Base-by-base conservation (phyloP, 2,329 filamentous ascomycete species). In the Acephala macrosclerotiorum region DNA sequence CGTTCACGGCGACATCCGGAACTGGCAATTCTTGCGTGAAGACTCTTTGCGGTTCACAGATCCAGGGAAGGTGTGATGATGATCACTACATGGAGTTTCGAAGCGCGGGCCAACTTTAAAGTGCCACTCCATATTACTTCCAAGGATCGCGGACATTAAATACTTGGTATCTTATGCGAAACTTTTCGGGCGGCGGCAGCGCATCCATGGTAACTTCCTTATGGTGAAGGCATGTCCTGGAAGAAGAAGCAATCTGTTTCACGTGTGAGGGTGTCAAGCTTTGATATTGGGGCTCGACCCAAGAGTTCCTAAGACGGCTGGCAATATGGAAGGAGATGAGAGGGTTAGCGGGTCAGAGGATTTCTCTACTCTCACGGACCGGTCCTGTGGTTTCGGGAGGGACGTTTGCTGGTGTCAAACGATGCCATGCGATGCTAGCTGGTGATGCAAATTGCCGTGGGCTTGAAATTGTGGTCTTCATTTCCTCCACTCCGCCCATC, bases 371-470 rank as follows among this genome's bases (percentile, higher is more conserved):
- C 25, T 36, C 14, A 33, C 25, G 12, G 9, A 55, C 51, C n/a
- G 35, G 8, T 57, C 33, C 55, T 40, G 16, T 20, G 33, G 33
- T 20, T 11, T 36, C 55, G 55, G 35, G 29, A 38, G 8, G 35
- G 18, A 18, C 8, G n/a, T 18, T 36, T 22, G 6, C 55, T 33
- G 55, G n/a, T 22, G 55, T 36, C 55, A 57, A 40, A 38, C 29
- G 20, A 7, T 56, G 60, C 25, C 9, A 49, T 47, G 49, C 49
- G 49, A 45, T 61, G 49, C 22, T 56, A 63, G 33, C 51, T 58
- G 60, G 33, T 29, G 18, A 58, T 63, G 51, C 53, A 58, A 40
- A 18, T 26, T 47, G 8, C 60, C 60, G 60, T 49, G 60, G 42
- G 60, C 53, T 58, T 51, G 60, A 61, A 29, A 4, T 33, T 33